Percentiles rank a stretch among this genome's conserved stretches.
Conservation (phyloP, 495 filamentous ascomycete genomes). For the Aspergillus diversus region DNA sequence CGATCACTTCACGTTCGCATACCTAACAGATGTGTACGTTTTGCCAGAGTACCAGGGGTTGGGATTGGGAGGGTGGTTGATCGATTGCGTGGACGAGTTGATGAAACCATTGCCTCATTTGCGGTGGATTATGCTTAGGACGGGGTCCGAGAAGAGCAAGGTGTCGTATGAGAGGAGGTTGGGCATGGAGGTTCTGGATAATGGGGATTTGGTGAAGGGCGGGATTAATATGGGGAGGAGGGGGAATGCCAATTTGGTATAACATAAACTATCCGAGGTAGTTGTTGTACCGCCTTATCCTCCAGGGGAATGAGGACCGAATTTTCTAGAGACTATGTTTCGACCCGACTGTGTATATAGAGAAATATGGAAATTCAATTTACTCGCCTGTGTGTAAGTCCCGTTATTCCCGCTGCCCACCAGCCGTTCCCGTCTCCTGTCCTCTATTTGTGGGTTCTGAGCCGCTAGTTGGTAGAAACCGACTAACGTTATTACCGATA, state of each 20-base stretch:
- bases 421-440: too few relatives aligned
- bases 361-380: too few relatives aligned
- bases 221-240: slow-evolving; percentile 33
- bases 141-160: slow-evolving; percentile 34
- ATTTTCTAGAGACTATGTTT: too few relatives aligned
- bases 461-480: too few relatives aligned
- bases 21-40: slow-evolving; percentile 72
- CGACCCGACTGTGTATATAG: too few relatives aligned
- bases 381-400: too few relatives aligned
- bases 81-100: slow-evolving; percentile 59
- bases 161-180: slow-evolving; percentile 52
- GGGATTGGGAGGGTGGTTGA: slow-evolving; percentile 67
- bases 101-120: slow-evolving; percentile 59
- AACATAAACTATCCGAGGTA: not conserved
- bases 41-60: slow-evolving; percentile 55
- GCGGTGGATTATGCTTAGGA: slow-evolving; percentile 58
- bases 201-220: slow-evolving; percentile 26
- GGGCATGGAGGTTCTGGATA: slow-evolving; percentile 46
- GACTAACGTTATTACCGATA: too few relatives aligned
- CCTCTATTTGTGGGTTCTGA: too few relatives aligned
- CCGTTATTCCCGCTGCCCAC: too few relatives aligned
- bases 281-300: not conserved
- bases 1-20: slow-evolving; percentile 66
- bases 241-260: slow-evolving; percentile 18
- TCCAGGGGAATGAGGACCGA: not conserved